Base-by-base conservation (phyloP, 768 basidiomycete genomes). In the Hygrocybe coccinea region DNA sequence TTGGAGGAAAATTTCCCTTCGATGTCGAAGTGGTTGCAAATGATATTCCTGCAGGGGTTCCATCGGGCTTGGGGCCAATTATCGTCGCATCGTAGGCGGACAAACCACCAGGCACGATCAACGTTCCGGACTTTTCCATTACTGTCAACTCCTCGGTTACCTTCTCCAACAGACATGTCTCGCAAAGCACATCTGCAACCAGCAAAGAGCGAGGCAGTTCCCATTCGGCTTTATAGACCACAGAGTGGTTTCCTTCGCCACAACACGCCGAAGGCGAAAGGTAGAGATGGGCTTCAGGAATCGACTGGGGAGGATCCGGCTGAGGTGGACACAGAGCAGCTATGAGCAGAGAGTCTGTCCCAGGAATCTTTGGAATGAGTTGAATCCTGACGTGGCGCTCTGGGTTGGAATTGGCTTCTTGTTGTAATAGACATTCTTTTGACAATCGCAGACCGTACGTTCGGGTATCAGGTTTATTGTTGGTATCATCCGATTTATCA, bases 191-290 rank as follows among this genome's bases (percentile, higher is more conserved):
- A 2, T 70, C 67, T 2, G 63, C 66, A 5, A 67, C 49, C 4
- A 80, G 65, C 5, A 76, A 15, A 15, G 70, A 65, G 1, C 76
- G 73, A 1, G 83, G 82, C 1, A 85, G 60, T 38, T 80, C 79
- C 71, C 77, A 77, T 52, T 81, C 78, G 5, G 74, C 80, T 38
- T 70, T 62, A 60, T 80, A 79, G 0, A 82, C 79, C 34, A 66
- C 44, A 0, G 84, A 85, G 60, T 86, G 84, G 60, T 80, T 60
- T 0, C 85, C 83, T 0, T 12, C 0, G 4, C 82, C 84, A 6
- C 74, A 57, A 17, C 17, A 45, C 34, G 72, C 60, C 0, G 41
- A 36, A 0, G 75, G 72, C 1, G 74, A 73, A 50, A 85, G 57
- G 53, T 81, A 79, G 15, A 84, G 68, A 61, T 84, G 80, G 1